Evolutionary conservation across 2,329 filamentous ascomycete species (phyloP).

Genomic region (Ophiostoma angusticollis): DNA sequence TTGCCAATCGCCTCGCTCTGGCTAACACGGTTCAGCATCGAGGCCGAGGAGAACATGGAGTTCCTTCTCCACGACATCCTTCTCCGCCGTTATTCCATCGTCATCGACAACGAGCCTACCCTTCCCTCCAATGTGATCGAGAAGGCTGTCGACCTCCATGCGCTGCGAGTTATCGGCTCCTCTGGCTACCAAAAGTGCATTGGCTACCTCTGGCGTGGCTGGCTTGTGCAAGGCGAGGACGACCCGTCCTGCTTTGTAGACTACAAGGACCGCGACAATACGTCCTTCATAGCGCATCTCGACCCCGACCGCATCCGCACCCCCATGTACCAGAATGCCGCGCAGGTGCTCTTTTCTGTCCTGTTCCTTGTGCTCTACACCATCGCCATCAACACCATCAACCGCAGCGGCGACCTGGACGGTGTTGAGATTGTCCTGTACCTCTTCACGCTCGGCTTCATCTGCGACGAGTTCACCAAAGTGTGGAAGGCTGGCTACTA

Average conservation of each 20-base stretch:
- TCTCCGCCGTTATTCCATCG: constrained; percentile 76
- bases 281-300: constrained; percentile 66
- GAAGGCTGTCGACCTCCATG: constrained; percentile 84
- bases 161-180: constrained; percentile 74
- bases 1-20: too few species aligned
- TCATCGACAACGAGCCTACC: constrained; percentile 59
- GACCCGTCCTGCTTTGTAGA: constrained; percentile 83
- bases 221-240: constrained; percentile 90
- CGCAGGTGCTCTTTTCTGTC: constrained; percentile 74
- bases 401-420: constrained; percentile 71
- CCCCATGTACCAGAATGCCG: constrained; percentile 81
- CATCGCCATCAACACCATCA: constrained; percentile 85
- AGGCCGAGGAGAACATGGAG: constrained; percentile 63
- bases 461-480: constrained; percentile 78
- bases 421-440: constrained; percentile 75
- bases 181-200: constrained; percentile 96
- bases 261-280: constrained; percentile 71
- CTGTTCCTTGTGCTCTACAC: constrained; percentile 80
- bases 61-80: constrained; percentile 73
- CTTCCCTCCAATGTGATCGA: constrained; percentile 79
- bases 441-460: constrained; percentile 79
- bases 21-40: constrained; percentile 46
- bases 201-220: constrained; percentile 82
- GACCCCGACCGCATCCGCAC: constrained; percentile 91
- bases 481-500: constrained; percentile 87